Evolutionary conservation across 108 stramenopile species (phyloP).

Genomic region (Mayamaea pseudoterrestris): DNA sequence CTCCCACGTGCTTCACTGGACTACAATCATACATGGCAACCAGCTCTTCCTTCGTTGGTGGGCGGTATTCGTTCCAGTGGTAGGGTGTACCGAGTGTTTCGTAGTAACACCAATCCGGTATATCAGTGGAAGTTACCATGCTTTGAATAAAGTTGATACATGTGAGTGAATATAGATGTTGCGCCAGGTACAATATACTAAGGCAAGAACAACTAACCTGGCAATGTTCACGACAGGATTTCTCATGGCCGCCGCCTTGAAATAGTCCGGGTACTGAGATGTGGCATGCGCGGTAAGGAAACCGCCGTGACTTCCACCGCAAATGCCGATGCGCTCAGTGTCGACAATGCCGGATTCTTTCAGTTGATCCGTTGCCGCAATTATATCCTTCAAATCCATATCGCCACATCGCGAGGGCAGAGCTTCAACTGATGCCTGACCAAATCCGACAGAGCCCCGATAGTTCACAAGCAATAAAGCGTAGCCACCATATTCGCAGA

Average conservation of each 20-base stretch:
- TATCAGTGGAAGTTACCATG: conserved; percentile 84
- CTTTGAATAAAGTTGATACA: too few species aligned
- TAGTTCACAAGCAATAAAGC: conserved; percentile 81
- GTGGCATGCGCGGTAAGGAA: conserved; percentile 77
- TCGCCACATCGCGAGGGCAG: conserved; percentile 52
- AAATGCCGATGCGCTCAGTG: conserved; percentile 44
- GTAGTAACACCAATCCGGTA: conserved; percentile 87
- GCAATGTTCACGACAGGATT: conserved; percentile 93
- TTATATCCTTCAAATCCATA: conserved; percentile 66
- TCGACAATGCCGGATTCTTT: conserved; percentile 32
- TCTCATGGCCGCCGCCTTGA: conserved; percentile 79
- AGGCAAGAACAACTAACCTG: background rate
- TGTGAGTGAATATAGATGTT: too few species aligned
- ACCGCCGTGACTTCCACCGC: conserved; percentile 89
- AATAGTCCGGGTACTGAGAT: conserved; percentile 74
- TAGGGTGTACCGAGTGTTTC: conserved; percentile 63
- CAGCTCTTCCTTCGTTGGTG: conserved; percentile 37
- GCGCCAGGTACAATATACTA: too few species aligned
- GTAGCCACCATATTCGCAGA: conserved; percentile 46
- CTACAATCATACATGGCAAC: conserved; percentile 46
- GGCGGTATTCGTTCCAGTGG: conserved; percentile 33
- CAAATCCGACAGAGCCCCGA: conserved; percentile 76
- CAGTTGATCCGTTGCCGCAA: conserved; percentile 34
- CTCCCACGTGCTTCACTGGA: conserved; percentile 54
- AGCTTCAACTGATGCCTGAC: conserved; percentile 46